Base-by-base conservation (phyloP, 23 red algal genomes). In the Gracilaria gracilis region DNA sequence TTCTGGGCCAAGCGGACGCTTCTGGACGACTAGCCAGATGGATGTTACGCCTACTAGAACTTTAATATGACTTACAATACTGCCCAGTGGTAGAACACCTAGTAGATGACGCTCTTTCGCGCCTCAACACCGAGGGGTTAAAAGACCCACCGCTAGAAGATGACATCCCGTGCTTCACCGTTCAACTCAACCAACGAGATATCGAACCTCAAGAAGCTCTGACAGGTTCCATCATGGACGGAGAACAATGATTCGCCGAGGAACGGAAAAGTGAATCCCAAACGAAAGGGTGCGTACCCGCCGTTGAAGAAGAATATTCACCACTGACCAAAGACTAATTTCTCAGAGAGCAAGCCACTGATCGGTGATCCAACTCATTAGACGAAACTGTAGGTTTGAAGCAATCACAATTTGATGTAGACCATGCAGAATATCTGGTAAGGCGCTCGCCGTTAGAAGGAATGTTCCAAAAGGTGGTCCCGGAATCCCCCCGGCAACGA, bases 401-500 rank as follows among this genome's bases (percentile, higher is more conserved):
- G 3, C 11, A 19, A 2, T 62, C 59, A 0, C 21, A 29, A 19
- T 62, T 62, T 62, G n/a, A 29, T 13, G 8, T 62, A 62, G 59
- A 62, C 59, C 24, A 62, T 13, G 27, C 29, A 29, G 24, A 24
- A 2, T 62, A 62, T 24, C 2, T 62, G 7, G 59, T 62, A 5
- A 9, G 59, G 8, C 24, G 24, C 19, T 62, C 59, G 5, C 6
- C 59, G 1, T 14, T 62, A 19, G 24, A 62, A 3, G 59, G 59
- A 62, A 24, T 13, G 5, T 11, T 46, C 34, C 80, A 84, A 25
- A 67, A 64, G n/a, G 80, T 84, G 14, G 84, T 87, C 7, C 84
- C 64, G 6, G 37, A 75, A n/a, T 33, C 67, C 48, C 67, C 75
- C 3, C n/a, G 55, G 29, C 47, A 32, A 59, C 0, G 61, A n/a